Percentiles rank a stretch among this genome's conserved stretches.
phyloP scores from a whole-genome alignment of 805 yeast genomes.

The Sporopachydermia lactativora region DNA sequence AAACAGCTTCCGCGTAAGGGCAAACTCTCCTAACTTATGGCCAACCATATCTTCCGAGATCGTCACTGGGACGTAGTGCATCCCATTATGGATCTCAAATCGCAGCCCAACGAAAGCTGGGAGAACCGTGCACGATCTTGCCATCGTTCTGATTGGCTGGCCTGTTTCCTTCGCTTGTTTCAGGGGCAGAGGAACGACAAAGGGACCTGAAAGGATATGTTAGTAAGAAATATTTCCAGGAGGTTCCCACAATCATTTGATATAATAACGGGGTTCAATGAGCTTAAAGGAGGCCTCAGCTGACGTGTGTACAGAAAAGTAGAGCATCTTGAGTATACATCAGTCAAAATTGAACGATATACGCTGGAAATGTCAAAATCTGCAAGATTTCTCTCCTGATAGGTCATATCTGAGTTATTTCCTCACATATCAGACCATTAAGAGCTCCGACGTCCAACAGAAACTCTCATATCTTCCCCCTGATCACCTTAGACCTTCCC shows the following conservation, averaged over 20 bases:
- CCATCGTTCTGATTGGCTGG: constrained; percentile 88
- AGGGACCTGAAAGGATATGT: constrained; percentile 63
- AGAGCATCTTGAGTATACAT: neutral
- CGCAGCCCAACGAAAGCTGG: constrained; percentile 93
- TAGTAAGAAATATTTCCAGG: constrained; percentile 3
- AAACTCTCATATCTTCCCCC: too few species aligned
- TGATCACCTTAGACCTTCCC: too few species aligned
- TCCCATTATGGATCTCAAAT: constrained; percentile 94
- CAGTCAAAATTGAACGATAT: too few species aligned
- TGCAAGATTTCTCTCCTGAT: too few species aligned
- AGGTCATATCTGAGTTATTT: too few species aligned
- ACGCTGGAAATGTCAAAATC: too few species aligned
- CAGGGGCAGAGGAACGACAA: constrained; percentile 88
- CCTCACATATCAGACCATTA: too few species aligned
- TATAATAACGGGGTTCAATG: neutral
- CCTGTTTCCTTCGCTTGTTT: constrained; percentile 69
- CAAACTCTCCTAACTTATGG: constrained; percentile 86
- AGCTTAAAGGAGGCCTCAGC: too few species aligned
- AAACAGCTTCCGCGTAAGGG: constrained; percentile 83
- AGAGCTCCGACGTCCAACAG: too few species aligned
- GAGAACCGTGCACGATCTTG: constrained; percentile 83
- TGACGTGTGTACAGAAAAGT: too few species aligned
- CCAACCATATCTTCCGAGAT: constrained; percentile 92
- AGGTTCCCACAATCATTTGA: neutral
- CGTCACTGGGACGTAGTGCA: constrained; percentile 62